Evolutionary conservation across 352 stramenopile genomes (phyloP), one percentile per base, ranked within the genome.

Genomic region (Globisporangium megalacanthum): DNA sequence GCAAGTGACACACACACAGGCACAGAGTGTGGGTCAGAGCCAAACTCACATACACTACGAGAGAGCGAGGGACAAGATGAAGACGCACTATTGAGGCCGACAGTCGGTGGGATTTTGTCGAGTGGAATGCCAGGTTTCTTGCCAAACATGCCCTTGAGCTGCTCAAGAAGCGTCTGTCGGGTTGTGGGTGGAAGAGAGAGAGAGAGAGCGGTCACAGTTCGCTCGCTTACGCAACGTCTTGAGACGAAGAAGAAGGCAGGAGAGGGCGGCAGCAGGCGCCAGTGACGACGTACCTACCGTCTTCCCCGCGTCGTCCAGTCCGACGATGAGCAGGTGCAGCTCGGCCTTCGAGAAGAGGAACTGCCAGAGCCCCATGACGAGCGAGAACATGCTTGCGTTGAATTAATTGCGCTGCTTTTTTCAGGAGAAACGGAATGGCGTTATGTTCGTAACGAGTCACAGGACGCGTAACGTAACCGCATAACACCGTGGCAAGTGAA

Each of bases 291-390:
- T 75, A 83, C 77, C 73, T 88, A 92, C 82, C 65, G 90, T 97
- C 83, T 97, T 97, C 59, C 90, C 90, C 46, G 90, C 88, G 61
- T 97, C 83, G 63, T 97, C 90, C 58, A 97, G 77, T 35, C 90
- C 90, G 45, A 97, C 83, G 61, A 97, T 96, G 39, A 97, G 79
- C 49, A 97, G 66, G 71, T 96, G 88, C 49, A 96, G 75, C 70
- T 97, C 86, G 31, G 79, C 82, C 62, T 92, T 94, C 44, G 77
- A 81, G 65, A 94, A 94, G 53, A 94, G 74, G 73, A 88, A 94
- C 50, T 70, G 65, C 80, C 80, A 94, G 29, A 95, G 69, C 14
- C 84, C 85, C 60, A 78, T 72, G 44, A 96, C 73, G 36, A 96
- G 69, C 60, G 86, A 94, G 63, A 96, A 94, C 86, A 94, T 94